Evolutionary conservation across 768 basidiomycete genomes (phyloP).

Genomic region (Podaxis sp.): DNA sequence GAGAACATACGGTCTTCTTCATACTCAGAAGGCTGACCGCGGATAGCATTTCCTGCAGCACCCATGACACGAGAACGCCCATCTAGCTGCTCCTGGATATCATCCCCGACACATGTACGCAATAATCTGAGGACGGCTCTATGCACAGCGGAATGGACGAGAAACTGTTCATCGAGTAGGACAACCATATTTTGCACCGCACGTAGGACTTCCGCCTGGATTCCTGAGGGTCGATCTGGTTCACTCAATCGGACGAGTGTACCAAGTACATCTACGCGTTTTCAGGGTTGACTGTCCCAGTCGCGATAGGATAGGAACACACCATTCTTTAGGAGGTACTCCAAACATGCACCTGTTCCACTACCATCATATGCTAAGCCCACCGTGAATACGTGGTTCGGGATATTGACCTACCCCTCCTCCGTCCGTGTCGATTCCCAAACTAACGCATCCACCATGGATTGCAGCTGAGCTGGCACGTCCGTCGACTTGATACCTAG

Average conservation of each 20-base stretch:
- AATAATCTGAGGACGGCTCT: constrained; percentile 83
- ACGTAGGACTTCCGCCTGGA: constrained; percentile 85
- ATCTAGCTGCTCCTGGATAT: constrained; percentile 84
- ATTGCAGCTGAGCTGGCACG: constrained; percentile 72
- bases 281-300: constrained; percentile 7
- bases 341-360: constrained; percentile 84
- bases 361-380: constrained; percentile 35
- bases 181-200: constrained; percentile 90
- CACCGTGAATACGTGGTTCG: not conserved
- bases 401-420: constrained; percentile 65
- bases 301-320: constrained; percentile 16
- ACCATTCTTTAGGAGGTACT: constrained; percentile 91
- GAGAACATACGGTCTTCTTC: constrained; percentile 78
- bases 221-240: constrained; percentile 81
- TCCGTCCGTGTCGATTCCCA: constrained; percentile 84
- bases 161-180: constrained; percentile 88
- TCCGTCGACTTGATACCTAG: constrained; percentile 80
- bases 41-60: constrained; percentile 70
- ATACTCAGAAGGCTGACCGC: constrained; percentile 80
- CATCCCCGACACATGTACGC: constrained; percentile 88
- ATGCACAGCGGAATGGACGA: constrained; percentile 89
- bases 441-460: constrained; percentile 84
- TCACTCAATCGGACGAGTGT: constrained; percentile 86
- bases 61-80: constrained; percentile 76
- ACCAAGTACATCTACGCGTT: constrained; percentile 67